Base-by-base conservation (phyloP, 2,329 filamentous ascomycete genomes). In the Ophiocordyceps camponoti-leonardi region DNA sequence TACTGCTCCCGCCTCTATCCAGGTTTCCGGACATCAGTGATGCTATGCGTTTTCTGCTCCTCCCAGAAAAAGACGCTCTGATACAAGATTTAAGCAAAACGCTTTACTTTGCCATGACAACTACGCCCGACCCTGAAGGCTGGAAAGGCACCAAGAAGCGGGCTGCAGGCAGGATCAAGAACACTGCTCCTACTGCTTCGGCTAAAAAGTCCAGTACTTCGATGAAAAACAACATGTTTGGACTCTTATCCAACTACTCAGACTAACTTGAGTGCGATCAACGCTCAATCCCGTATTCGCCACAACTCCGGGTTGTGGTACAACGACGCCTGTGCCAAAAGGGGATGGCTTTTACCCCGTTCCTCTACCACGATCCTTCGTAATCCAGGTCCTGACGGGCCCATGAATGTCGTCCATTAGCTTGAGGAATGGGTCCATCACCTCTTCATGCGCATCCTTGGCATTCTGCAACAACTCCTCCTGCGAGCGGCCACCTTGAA, bases 401-500 rank as follows among this genome's bases (percentile, higher is more conserved):
- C 61, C 62, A 48, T 65, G 62, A 46, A 65, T 61, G 19, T 61
- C 59, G 45, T 60, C 50, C 49, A 65, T 45, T 20, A 62, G 42
- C 31, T 50, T 49, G 31, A 50, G 46, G 30, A 63, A 56, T 1
- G 52, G 48, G n/a, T 52, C 51, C 16, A 41, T 44, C n/a, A 41
- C 44, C n/a, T 47, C 48, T 22, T 57, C 51, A 7, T 54, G 50
- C 11, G 49, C 44, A 12, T 58, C 53, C 22, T 72, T 58, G 51
- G 69, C 54, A 59, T 82, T 64, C 50, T 76, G 56, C 50, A 77
- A 52, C 56, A 85, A 54, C 45, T 75, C 54, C 49, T 80, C 73
- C 6, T 59, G 54, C 6, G 49, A 47, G 5, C 48, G 51, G 2
- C 54, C 61, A 41, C 64, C 67, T 5, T 76, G 72, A 2, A 73